phyloP scores from a whole-genome alignment of 176 grass and related monocot species.

The Hyparrhenia diplandra region DNA sequence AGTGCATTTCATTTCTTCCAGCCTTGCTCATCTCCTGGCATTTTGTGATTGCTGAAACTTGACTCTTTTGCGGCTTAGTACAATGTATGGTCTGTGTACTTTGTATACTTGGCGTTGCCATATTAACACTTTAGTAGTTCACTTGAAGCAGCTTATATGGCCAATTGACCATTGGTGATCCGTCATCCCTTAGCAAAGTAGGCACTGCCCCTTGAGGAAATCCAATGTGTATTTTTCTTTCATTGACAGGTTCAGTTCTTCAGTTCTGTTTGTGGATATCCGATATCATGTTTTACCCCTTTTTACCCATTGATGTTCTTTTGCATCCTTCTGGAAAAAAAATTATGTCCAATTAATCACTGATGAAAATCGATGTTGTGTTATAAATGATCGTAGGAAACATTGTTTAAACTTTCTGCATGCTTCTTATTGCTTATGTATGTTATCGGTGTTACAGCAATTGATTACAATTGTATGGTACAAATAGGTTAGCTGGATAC shows the following conservation, averaged over 20 bases:
- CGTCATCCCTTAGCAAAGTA: background rate
- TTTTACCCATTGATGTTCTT: background rate
- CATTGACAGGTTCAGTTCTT: background rate
- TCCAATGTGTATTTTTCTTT: background rate
- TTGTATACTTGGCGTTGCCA: background rate
- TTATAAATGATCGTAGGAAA: background rate
- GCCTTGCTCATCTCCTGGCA: background rate
- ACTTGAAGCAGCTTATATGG: background rate
- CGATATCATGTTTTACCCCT: background rate
- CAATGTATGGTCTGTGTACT: background rate
- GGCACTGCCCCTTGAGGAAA: background rate
- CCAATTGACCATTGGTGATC: background rate
- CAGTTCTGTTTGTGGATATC: background rate
- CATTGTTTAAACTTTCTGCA: background rate
- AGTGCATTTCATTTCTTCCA: background rate
- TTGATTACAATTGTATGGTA: no score
- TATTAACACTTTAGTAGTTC: background rate
- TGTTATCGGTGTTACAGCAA: background rate
- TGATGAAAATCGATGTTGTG: background rate
- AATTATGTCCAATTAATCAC: background rate
- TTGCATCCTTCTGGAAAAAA: background rate
- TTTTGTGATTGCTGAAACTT: background rate
- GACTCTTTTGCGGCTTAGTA: constrained; percentile 5
- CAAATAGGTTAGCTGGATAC: no score
- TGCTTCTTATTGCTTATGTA: background rate